These are phyloP conservation scores for Noccaea caerulescens DNA, from an alignment of 345 rosid genomes.

Conservation along the genomic window DNA sequence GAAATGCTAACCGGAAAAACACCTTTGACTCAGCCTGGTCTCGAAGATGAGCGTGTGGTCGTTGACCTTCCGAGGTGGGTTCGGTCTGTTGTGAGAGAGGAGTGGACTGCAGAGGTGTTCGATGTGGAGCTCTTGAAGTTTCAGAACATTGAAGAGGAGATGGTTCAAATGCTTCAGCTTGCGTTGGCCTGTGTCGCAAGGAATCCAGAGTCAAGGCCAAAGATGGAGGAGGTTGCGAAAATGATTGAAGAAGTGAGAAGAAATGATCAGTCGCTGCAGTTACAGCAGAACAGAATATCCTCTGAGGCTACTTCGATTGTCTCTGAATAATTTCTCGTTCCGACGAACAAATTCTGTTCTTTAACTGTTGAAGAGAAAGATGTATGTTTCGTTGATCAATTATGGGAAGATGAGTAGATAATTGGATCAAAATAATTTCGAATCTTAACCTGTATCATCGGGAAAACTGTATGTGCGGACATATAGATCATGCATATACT, in stretches of 20 bases:
- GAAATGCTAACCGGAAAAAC: slow-evolving; percentile 82
- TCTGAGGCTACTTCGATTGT: slow-evolving; percentile 64
- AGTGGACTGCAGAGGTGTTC: slow-evolving; percentile 91
- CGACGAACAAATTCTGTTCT: background rate
- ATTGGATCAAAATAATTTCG: no score
- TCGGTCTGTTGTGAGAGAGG: slow-evolving; percentile 78
- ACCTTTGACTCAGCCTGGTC: slow-evolving; percentile 65
- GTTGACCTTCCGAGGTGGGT: slow-evolving; percentile 89
- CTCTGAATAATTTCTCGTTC: slow-evolving; percentile 35
- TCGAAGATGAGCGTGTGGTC: slow-evolving; percentile 52
- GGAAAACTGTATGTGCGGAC: no score
- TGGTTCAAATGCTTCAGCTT: slow-evolving; percentile 89
- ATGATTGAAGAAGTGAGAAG: slow-evolving; percentile 71
- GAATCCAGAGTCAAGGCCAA: slow-evolving; percentile 63
- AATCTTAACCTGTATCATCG: no score
- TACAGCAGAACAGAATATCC: slow-evolving; percentile 54
- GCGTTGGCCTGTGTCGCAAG: slow-evolving; percentile 68
- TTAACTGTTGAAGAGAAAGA: no score
- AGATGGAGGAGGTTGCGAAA: slow-evolving; percentile 62
- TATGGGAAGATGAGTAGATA: no score
- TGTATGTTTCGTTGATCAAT: no score
- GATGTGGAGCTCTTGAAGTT: slow-evolving; percentile 73
- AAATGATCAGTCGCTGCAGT: slow-evolving; percentile 46
- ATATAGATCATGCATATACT: no score
- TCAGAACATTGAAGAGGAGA: slow-evolving; percentile 72